These are phyloP conservation scores for Salvia hispanica DNA, from an alignment of 257 asterid genomes.

Conservation along the genomic window DNA sequence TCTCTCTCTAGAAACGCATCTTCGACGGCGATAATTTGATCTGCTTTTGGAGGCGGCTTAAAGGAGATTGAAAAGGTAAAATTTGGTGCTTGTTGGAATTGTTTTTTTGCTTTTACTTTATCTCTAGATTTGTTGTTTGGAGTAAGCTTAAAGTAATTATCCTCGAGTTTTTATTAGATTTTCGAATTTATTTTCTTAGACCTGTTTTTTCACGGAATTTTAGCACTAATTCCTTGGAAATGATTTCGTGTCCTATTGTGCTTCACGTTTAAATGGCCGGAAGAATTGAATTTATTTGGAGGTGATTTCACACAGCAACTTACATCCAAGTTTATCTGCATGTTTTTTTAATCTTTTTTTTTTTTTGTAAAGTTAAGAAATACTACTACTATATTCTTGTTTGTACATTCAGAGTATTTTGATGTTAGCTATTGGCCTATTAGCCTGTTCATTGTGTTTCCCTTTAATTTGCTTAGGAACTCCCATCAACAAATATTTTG, in stretches of 20 bases:
- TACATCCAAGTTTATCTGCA: not conserved
- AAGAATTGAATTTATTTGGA: constrained; percentile 36
- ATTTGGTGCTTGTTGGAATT: constrained; percentile 6
- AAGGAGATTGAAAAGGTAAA: constrained; percentile 28
- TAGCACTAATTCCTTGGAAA: constrained; percentile 29
- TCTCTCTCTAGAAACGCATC: constrained; percentile 2
- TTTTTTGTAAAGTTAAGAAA: not conserved
- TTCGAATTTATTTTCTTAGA: not conserved
- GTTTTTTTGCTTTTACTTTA: constrained; percentile 9
- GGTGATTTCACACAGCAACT: constrained; percentile 35
- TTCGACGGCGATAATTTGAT: constrained; percentile 21
- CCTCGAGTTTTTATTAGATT: constrained; percentile 12
- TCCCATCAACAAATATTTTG: too few relatives aligned
- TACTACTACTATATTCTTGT: too few relatives aligned
- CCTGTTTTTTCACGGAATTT: constrained; percentile 2
- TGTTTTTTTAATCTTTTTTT: not conserved
- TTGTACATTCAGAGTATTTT: constrained; percentile 15
- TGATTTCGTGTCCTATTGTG: constrained; percentile 30
- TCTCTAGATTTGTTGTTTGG: constrained; percentile 13
- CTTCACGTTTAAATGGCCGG: constrained; percentile 37
- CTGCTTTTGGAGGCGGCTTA: constrained; percentile 21
- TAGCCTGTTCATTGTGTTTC: too few relatives aligned
- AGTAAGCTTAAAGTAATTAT: constrained; percentile 22
- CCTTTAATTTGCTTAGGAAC: too few relatives aligned
- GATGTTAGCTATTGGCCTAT: not conserved